Base-by-base conservation (phyloP, 1,284 basidiomycete genomes). In the Microbotryum saponariae region DNA sequence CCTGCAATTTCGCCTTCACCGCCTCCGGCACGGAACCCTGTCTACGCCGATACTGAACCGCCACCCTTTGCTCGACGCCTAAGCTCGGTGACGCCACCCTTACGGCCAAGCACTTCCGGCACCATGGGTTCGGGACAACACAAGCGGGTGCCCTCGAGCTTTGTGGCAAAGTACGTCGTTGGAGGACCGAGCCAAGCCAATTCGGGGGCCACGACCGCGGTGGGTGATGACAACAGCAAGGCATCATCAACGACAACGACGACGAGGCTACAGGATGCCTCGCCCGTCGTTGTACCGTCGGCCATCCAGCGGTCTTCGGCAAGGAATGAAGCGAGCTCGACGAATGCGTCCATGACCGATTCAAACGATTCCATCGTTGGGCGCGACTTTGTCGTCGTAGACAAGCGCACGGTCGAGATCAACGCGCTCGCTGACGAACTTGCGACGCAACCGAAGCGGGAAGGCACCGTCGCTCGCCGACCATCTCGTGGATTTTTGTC, bases 391-490 rank as follows among this genome's bases (percentile, higher is more conserved):
- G 81, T 82, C 6, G 78, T 82, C 44, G 78, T 82, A 16, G 81
- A 82, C 72, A 82, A 82, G 73, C 74, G 78, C 42, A 79, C 78
- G 3, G 80, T 82, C 14, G 80, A 82, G 71, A 79, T 81, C 66
- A 82, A 82, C 60, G 78, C 79, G 10, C 71, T 82, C 14, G 81
- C 81, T 6, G 81, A 82, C 70, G 80, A 79, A 62, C 72, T 79
- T 18, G 78, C 79, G 29, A 76, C 77, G 47, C 73, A 73, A 5
- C 73, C 77, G 0, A 71, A 71, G 49, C 72, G 74, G 29, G 76
- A 76, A 1, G 68, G 68, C 14, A 66, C 74, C 1, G 62, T 79
- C 2, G 66, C 72, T 3, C 72, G 78, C 1, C 62, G 77, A 29
- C 72, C 75, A 27, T 78, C 77, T 3, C 60, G 71, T 6, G 71